Conservation (phyloP, 805 yeast genomes). For the Saccharomycopsis microspora region DNA sequence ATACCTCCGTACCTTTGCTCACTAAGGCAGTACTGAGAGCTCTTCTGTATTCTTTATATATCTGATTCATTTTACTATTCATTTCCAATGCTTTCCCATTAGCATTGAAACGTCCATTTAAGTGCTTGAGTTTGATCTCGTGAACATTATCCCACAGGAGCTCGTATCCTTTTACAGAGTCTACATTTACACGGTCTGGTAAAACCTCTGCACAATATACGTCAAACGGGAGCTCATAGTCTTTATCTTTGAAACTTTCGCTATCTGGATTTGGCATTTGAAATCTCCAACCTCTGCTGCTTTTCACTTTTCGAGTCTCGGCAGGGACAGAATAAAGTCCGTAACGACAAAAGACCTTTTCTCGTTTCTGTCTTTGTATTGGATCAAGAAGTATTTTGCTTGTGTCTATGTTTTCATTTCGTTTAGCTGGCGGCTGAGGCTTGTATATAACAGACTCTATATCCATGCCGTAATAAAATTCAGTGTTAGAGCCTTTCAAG, state of each 20-base stretch:
- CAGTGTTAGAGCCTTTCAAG: background rate
- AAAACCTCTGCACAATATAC: slow-evolving; percentile 1
- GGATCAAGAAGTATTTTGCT: background rate
- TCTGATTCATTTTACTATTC: background rate
- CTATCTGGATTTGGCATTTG: background rate
- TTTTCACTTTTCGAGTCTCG: background rate
- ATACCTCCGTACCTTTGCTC: slow-evolving; percentile 22
- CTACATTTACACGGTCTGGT: background rate
- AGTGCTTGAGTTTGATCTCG: background rate
- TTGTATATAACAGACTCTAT: background rate
- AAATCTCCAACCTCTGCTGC: background rate
- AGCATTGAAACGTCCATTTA: background rate
- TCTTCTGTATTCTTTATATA: background rate
- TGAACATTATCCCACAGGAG: background rate
- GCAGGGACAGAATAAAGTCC: background rate
- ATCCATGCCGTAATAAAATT: background rate
- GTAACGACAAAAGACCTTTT: slow-evolving; percentile 3
- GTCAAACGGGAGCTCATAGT: slow-evolving; percentile 4
- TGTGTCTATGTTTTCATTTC: background rate
- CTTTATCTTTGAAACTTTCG: background rate
- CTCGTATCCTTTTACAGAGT: background rate
- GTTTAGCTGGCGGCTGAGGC: background rate
- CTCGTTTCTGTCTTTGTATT: background rate
- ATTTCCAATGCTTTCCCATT: background rate
- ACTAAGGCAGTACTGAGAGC: background rate